A percentile compares a stretch with the other conserved stretches of the same genome.
phyloP scores from a whole-genome alignment of 2,329 filamentous ascomycete genomes.

The Gremmenia infestans region DNA sequence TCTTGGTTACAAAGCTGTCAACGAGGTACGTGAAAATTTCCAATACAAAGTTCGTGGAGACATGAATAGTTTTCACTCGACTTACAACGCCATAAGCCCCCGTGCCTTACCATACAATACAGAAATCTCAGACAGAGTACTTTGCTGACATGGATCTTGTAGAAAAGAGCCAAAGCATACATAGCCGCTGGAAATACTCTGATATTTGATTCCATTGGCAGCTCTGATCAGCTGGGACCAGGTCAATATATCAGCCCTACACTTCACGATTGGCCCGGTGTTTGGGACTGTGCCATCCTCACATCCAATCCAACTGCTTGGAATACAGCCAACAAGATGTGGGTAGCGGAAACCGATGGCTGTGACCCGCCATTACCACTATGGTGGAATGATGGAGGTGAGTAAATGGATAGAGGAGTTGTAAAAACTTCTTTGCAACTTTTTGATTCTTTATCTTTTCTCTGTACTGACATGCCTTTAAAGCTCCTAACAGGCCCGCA shows the following conservation, averaged over 20 bases:
- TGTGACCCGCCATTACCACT: neutral
- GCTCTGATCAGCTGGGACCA: neutral
- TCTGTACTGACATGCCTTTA: conserved; percentile 1
- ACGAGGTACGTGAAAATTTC: neutral
- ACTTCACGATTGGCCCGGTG: neutral
- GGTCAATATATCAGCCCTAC: neutral
- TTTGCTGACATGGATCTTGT: neutral
- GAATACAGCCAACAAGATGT: conserved; percentile 5
- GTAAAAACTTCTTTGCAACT: neutral
- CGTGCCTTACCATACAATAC: neutral
- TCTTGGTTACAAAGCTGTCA: conserved; percentile 2
- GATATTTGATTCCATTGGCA: neutral
- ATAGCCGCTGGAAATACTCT: neutral
- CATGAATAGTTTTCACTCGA: neutral
- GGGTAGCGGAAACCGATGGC: conserved; percentile 1
- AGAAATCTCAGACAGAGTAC: neutral
- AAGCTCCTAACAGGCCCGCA: conserved; percentile 2
- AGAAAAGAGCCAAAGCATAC: neutral
- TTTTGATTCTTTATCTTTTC: neutral
- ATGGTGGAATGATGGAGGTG: conserved; percentile 3
- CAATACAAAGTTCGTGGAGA: neutral
- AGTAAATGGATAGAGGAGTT: conserved; percentile 2
- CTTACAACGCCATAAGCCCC: neutral
- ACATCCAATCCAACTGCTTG: neutral
- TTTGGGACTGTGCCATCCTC: conserved; percentile 3